Evolutionary conservation across 1,284 basidiomycete species (phyloP).

Genomic region (Gyrodon tennesseensis): DNA sequence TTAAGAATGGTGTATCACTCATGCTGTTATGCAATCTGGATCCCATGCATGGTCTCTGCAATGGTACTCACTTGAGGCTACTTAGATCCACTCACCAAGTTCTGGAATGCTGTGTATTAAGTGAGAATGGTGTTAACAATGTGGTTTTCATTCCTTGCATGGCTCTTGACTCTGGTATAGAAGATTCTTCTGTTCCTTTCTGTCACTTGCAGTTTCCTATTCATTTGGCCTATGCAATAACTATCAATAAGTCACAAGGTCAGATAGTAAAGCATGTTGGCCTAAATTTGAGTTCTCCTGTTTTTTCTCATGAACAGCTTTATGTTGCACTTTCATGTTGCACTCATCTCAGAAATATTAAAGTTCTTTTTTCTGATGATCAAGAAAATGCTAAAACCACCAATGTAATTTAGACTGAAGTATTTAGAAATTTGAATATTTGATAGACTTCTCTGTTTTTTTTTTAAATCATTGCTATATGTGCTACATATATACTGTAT

Average conservation of each 20-base stretch:
- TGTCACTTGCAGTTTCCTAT: neutral
- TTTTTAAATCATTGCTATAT: no score
- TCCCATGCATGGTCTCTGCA: constrained; percentile 43
- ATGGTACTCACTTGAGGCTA: constrained; percentile 42
- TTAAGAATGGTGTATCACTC: constrained; percentile 44
- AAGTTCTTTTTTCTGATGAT: neutral
- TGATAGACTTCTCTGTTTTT: neutral
- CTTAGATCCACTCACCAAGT: neutral
- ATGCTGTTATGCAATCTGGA: constrained; percentile 47
- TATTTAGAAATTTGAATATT: neutral
- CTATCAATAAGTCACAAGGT: constrained; percentile 8
- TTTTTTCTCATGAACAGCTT: neutral
- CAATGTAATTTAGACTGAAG: neutral
- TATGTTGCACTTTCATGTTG: neutral
- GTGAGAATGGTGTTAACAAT: neutral
- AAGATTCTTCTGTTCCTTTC: neutral
- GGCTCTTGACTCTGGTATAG: neutral
- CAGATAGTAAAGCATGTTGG: constrained; percentile 25
- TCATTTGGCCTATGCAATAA: neutral
- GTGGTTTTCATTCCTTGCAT: neutral
- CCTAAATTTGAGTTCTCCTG: neutral
- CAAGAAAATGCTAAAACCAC: neutral
- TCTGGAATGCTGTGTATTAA: neutral
- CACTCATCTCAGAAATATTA: neutral
- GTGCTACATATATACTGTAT: no score